A percentile compares a stretch with the other conserved stretches of the same genome.
Evolutionary conservation across 2,329 filamentous ascomycete genomes (phyloP).

Genomic region (Neonectria neomacrospora): DNA sequence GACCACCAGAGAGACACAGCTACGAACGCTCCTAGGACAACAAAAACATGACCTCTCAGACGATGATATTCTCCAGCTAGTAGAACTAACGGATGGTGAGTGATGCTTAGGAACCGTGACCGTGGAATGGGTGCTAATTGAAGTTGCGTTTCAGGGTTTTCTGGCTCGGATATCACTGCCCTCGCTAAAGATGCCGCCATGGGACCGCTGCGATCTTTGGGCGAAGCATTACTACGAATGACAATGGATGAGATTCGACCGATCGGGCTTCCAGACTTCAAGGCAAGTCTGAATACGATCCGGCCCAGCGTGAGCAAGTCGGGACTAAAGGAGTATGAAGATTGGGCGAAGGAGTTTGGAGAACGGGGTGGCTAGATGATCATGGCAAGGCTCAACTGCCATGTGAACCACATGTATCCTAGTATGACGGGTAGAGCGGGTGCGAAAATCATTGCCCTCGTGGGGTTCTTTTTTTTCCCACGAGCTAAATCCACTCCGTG

Average conservation of each 20-base stretch:
- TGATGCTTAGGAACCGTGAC: slow-evolving; percentile 17
- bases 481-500: slow-evolving; percentile 6
- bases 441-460: slow-evolving; percentile 13
- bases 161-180: slow-evolving; percentile 95
- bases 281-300: slow-evolving; percentile 84
- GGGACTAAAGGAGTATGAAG: slow-evolving; percentile 88
- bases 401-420: slow-evolving; percentile 32
- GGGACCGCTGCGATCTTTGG: slow-evolving; percentile 90
- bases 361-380: slow-evolving; percentile 79
- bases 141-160: slow-evolving; percentile 76
- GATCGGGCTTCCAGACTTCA: slow-evolving; percentile 85
- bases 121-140: slow-evolving; percentile 12
- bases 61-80: slow-evolving; percentile 76
- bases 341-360: slow-evolving; percentile 94
- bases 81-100: slow-evolving; percentile 86
- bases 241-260: slow-evolving; percentile 94
- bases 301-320: slow-evolving; percentile 88
- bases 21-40: slow-evolving; percentile 82
- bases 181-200: slow-evolving; percentile 98
- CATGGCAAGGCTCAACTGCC: slow-evolving; percentile 3
- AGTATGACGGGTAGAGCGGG: slow-evolving; percentile 17
- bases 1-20: slow-evolving; percentile 80
- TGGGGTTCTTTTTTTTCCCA: too few relatives aligned
- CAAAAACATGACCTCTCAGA: slow-evolving; percentile 85
- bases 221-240: slow-evolving; percentile 89